These are phyloP conservation scores for Coemansia asiatica DNA, from an alignment of 192 early-diverging fungal species.

Conservation along the genomic window DNA sequence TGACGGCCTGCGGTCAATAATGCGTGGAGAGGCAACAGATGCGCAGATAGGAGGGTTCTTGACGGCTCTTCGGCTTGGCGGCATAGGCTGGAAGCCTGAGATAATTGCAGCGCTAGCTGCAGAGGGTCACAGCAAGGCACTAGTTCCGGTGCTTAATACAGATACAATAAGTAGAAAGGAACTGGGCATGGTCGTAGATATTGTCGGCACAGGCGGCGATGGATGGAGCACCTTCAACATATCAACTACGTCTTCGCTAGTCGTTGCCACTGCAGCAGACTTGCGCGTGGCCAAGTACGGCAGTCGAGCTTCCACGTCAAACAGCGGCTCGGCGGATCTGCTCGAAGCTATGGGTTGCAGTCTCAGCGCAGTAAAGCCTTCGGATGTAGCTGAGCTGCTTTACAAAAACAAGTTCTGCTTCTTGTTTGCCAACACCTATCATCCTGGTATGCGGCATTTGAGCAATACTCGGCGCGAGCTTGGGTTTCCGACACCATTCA, in stretches of 20 bases:
- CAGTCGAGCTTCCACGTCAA: slow-evolving; percentile 87
- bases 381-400: slow-evolving; percentile 67
- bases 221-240: slow-evolving; percentile 98
- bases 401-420: slow-evolving; percentile 78
- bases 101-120: slow-evolving; percentile 78
- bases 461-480: slow-evolving; percentile 77
- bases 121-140: slow-evolving; percentile 71
- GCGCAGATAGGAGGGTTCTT: slow-evolving; percentile 91
- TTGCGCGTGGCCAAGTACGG: slow-evolving; percentile 92
- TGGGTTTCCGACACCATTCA: slow-evolving; percentile 92
- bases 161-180: slow-evolving; percentile 43
- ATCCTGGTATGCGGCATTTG: slow-evolving; percentile 85
- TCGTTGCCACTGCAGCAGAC: slow-evolving; percentile 77
- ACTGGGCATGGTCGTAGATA: slow-evolving; percentile 68
- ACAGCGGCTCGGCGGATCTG: slow-evolving; percentile 91
- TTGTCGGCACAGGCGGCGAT: slow-evolving; percentile 98
- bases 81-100: slow-evolving; percentile 70
- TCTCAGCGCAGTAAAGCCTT: slow-evolving; percentile 65
- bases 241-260: slow-evolving; percentile 85
- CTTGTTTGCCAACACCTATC: slow-evolving; percentile 87
- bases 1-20: slow-evolving; percentile 67
- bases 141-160: slow-evolving; percentile 57
- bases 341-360: slow-evolving; percentile 82
- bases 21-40: slow-evolving; percentile 73
- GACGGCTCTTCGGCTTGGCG: slow-evolving; percentile 67